A percentile compares a stretch with the other conserved stretches of the same genome.
These are phyloP conservation scores for Urtica urens DNA, from an alignment of 306 rosid species.

Conservation along the genomic window DNA sequence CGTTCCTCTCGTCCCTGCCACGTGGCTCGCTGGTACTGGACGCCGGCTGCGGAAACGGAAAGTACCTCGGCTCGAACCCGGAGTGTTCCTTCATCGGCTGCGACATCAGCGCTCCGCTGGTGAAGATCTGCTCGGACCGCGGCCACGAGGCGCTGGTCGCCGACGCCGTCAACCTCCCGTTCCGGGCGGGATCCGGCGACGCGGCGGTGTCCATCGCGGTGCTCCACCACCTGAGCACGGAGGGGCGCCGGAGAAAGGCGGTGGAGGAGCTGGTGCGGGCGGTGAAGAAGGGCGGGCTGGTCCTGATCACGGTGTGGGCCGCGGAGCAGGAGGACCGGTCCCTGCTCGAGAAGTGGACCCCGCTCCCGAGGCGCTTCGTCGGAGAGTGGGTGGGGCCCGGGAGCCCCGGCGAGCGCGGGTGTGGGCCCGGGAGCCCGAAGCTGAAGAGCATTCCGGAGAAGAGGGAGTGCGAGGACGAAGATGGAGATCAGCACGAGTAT, in stretches of 20 bases:
- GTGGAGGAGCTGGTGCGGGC: slow-evolving; percentile 76
- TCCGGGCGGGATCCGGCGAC: slow-evolving; percentile 76
- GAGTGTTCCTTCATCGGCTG: slow-evolving; percentile 69
- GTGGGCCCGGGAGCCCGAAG: slow-evolving; percentile 33
- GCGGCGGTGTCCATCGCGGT: slow-evolving; percentile 89
- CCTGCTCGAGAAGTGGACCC: slow-evolving; percentile 71
- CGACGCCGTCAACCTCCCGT: slow-evolving; percentile 81
- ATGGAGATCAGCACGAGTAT: slow-evolving; percentile 60
- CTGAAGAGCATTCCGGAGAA: slow-evolving; percentile 78
- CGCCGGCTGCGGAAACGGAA: slow-evolving; percentile 96
- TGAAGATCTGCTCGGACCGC: slow-evolving; percentile 67
- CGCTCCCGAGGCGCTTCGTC: slow-evolving; percentile 53
- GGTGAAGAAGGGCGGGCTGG: slow-evolving; percentile 82
- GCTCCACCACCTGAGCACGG: slow-evolving; percentile 87
- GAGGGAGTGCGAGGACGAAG: slow-evolving; percentile 32
- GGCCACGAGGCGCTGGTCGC: slow-evolving; percentile 82
- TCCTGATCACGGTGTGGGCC: slow-evolving; percentile 94
- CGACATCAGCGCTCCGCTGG: slow-evolving; percentile 72
- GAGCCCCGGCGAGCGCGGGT: slow-evolving; percentile 49
- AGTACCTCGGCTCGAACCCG: slow-evolving; percentile 54
- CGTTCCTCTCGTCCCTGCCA: slow-evolving; percentile 58
- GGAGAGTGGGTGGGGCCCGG: slow-evolving; percentile 91
- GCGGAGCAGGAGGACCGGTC: slow-evolving; percentile 81
- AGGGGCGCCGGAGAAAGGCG: slow-evolving; percentile 66
- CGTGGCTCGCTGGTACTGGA: slow-evolving; percentile 70